Evolutionary conservation across 441 rosid genomes (phyloP).

Genomic region (Adansonia grandidieri): DNA sequence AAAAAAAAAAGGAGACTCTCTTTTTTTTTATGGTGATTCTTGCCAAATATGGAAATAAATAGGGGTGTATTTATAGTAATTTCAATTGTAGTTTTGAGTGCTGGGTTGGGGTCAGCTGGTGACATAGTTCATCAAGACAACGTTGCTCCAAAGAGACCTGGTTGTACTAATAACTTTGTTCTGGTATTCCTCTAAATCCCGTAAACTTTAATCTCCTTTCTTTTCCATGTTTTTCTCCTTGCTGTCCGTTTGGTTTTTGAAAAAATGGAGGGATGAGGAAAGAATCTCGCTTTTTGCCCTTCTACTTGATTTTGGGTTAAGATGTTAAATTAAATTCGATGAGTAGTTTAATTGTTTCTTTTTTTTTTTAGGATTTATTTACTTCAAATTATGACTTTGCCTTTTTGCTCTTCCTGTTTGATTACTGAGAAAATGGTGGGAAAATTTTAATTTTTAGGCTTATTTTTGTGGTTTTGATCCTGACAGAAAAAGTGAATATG

Average conservation of each 20-base stretch:
- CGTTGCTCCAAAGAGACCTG: constrained; percentile 49
- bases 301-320: background rate
- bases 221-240: background rate
- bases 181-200: constrained; percentile 34
- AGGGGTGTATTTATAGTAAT: constrained; percentile 22
- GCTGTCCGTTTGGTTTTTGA: constrained; percentile 18
- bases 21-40: background rate
- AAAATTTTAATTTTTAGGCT: background rate
- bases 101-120: constrained; percentile 44
- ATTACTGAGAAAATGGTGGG: constrained; percentile 25
- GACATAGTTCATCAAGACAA: constrained; percentile 57
- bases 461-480: background rate
- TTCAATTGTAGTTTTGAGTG: constrained; percentile 39
- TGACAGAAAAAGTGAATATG: background rate
- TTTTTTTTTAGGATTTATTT: background rate
- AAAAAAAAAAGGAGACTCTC: background rate
- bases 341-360: background rate
- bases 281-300: constrained; percentile 14
- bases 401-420: constrained; percentile 27
- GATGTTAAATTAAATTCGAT: constrained; percentile 11
- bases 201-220: background rate
- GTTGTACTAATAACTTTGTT: constrained; percentile 56
- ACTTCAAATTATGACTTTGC: background rate
- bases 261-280: constrained; percentile 7
- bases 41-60: constrained; percentile 27